Base-by-base conservation (phyloP, 2,329 filamentous ascomycete genomes). In the Fusarium gaditjirri region DNA sequence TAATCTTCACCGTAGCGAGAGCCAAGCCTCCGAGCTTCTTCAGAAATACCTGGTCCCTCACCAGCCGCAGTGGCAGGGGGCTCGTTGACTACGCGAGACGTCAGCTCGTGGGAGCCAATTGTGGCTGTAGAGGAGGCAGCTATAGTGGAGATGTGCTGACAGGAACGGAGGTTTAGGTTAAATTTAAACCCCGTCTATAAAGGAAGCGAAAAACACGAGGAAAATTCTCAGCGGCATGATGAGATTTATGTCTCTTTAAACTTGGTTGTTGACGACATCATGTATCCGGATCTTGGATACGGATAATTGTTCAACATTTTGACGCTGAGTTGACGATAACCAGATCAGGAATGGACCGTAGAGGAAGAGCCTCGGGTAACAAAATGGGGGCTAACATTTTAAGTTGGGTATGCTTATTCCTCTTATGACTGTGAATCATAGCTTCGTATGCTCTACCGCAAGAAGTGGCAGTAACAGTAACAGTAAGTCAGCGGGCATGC, bases 71-170 rank as follows among this genome's bases (percentile, higher is more conserved):
- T 33, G 29, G 46, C 58, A 54, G 54, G 54, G 57, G 67, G 33
- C 23, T 46, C 44, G 23, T 55, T 65, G 46, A 58, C 29, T 46
- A 54, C 39, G 39, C 57, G 58, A 42, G 71, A 71, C 44, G 58
- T 73, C 42, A 73, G 66, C 67, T 71, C 58, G 14, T 66, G 53
- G 12, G 70, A 73, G 61, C 66, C 61, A 62, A 73, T 71, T 36
- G 67, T 70, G 56, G 70, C 70, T 43, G 70, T 73, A 60, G 53
- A 71, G 42, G 66, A 70, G 19, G 49, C 52, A 38, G 70, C 44
- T 61, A 73, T 67, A 29, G 65, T 70, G 56, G 39, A 25, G 42
- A 41, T 36, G 42, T 65, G 65, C 69, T 72, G 70, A 70, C 65
- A 41, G 65, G 39, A 41, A 68, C 64, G n/a, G 29, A 33, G 21